Conservation (phyloP, 768 basidiomycete genomes). For the Sistotremastrum niveocremeum region DNA sequence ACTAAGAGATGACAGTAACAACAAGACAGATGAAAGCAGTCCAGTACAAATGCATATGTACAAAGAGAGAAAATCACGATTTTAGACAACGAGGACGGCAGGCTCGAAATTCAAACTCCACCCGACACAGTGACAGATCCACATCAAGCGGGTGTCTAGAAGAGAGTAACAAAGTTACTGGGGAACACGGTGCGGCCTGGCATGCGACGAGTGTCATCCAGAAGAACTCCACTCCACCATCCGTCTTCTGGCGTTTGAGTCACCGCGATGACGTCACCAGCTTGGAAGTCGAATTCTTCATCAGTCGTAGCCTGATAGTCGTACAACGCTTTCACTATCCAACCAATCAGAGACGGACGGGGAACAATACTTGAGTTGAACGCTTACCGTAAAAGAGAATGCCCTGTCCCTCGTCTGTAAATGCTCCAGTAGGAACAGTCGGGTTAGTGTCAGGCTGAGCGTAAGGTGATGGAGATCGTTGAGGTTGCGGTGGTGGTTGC, state of each 20-base stretch:
- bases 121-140: neutral
- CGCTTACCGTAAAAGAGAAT: constrained; percentile 80
- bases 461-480: constrained; percentile 1
- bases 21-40: no score
- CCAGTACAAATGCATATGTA: neutral
- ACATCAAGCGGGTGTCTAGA: constrained; percentile 23
- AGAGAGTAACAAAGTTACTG: constrained; percentile 77
- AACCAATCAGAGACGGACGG: neutral
- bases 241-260: constrained; percentile 90
- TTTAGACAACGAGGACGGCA: neutral
- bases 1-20: no score
- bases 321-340: constrained; percentile 75
- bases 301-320: constrained; percentile 75
- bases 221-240: constrained; percentile 89
- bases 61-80: neutral
- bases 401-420: constrained; percentile 67
- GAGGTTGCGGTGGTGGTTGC: constrained; percentile 32
- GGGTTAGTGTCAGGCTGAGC: neutral
- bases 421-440: constrained; percentile 54
- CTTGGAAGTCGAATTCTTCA: constrained; percentile 94
- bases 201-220: constrained; percentile 63
- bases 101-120: neutral
- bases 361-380: constrained; percentile 8
- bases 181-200: constrained; percentile 71
- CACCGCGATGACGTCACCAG: constrained; percentile 91